Evolutionary conservation across 306 rosid genomes (phyloP).

Genomic region (Glycine soja): DNA sequence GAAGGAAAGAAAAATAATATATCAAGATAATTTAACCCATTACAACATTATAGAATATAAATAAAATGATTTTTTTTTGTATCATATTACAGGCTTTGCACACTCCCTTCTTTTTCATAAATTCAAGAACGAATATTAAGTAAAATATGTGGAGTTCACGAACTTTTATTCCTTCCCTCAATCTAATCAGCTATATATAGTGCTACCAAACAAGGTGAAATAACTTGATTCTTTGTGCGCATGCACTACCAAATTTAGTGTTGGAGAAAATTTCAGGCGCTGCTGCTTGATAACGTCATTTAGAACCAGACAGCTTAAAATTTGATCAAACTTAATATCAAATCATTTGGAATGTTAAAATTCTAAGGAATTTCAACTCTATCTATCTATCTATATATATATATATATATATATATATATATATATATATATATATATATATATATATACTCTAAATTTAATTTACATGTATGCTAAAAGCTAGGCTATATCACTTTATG

Average conservation of each 20-base stretch:
- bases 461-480: not conserved
- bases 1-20: not conserved
- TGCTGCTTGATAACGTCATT: not conserved
- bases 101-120: not conserved
- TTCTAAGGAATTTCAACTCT: not conserved
- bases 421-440: too few relatives aligned
- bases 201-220: not conserved
- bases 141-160: not conserved
- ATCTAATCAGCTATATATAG: not conserved
- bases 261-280: not conserved
- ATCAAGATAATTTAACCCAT: not conserved
- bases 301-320: not conserved
- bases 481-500: not conserved
- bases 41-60: not conserved
- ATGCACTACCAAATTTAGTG: not conserved
- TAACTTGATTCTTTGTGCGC: not conserved
- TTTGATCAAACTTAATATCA: not conserved
- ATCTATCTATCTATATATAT: too few relatives aligned
- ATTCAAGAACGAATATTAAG: not conserved
- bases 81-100: not conserved
- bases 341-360: not conserved
- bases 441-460: not conserved
- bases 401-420: too few relatives aligned
- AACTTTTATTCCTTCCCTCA: not conserved
- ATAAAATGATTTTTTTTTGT: not conserved